Base-by-base conservation (phyloP, 352 stramenopile species). In the Globisporangium sylvaticum region DNA sequence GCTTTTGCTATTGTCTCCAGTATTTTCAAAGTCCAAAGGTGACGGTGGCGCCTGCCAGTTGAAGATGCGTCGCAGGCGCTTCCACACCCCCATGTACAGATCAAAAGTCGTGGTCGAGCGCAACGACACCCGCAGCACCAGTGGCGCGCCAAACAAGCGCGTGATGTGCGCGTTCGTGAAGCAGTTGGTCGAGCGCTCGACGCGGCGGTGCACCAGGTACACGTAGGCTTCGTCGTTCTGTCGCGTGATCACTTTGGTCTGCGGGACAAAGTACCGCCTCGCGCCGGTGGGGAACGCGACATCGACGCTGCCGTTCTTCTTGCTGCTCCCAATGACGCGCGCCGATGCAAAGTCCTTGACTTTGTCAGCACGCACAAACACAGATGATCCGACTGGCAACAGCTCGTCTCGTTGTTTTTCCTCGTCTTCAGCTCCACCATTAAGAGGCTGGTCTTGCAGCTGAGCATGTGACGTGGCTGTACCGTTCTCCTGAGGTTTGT, bases 111-210 rank as follows among this genome's bases (percentile, higher is more conserved):
- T 88, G 31, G 86, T 94, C 24, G 66, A 62, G 6, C 69, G 71
- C 14, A 92, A 58, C 4, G 88, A 92, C n/a, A 96, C 68, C 2
- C 81, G 77, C 53, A 96, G 76, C 0, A 92, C 74, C 6, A 96
- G 64, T 27, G 88, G 88, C 0, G 85, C 83, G 6, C 88, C 88
- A 80, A 96, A 96, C 9, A 94, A 64, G 20, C 86, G 78, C 4
- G 87, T 90, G 32, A 94, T 76, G 56, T 94, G 81, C 20, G 85
- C 81, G 46, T 94, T 90, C 29, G 86, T 90, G 65, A 96, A 96
- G 50, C 76, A 87, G 64, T 90, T 84, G 25, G 79, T 89, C 15
- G 86, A 91, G 34, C 84, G 79, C 67, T 95, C 88, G 24, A 95
- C 80, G n/a, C 88, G 79, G 1, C 88, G 88, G 65, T 95, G 88